These are phyloP conservation scores for Discostella stelligera DNA, from an alignment of 352 stramenopile genomes.

Conservation along the genomic window DNA sequence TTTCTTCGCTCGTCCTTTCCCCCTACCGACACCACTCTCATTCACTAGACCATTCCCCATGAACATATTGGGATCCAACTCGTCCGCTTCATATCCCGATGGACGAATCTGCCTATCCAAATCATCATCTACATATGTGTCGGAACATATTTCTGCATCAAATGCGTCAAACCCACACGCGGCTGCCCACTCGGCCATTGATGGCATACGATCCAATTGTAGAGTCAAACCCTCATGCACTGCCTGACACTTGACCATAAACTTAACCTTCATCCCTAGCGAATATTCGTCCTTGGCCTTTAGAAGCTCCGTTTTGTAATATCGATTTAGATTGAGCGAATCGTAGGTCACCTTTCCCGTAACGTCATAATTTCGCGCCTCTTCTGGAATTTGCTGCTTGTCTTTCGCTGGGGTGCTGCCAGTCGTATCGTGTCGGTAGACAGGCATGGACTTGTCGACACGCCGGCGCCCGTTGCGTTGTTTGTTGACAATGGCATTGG, in stretches of 20 bases:
- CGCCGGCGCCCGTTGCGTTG: conserved; percentile 14
- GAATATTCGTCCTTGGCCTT: conserved; percentile 74
- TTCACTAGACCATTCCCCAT: conserved; percentile 74
- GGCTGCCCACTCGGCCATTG: conserved; percentile 74
- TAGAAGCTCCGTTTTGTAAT: conserved; percentile 75
- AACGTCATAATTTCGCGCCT: conserved; percentile 10
- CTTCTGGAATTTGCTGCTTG: not conserved
- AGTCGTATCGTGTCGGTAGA: conserved; percentile 39
- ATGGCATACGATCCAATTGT: conserved; percentile 54
- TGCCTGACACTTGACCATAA: conserved; percentile 77
- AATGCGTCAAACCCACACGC: conserved; percentile 68
- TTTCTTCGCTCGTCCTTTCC: conserved; percentile 69
- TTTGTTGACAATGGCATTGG: conserved; percentile 46
- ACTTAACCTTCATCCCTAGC: conserved; percentile 70
- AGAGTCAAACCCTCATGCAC: conserved; percentile 71
- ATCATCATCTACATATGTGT: conserved; percentile 52
- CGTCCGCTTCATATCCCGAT: conserved; percentile 46
- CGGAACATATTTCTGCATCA: conserved; percentile 43
- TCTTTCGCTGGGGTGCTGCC: conserved; percentile 23
- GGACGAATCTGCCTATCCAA: conserved; percentile 63
- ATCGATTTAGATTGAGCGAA: conserved; percentile 70
- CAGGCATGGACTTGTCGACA: conserved; percentile 43
- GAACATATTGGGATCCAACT: conserved; percentile 77
- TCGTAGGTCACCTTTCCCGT: conserved; percentile 22
- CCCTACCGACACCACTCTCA: conserved; percentile 62